Evolutionary conservation across 768 basidiomycete species (phyloP).

Genomic region (Rhodotorula kratochvilovae): DNA sequence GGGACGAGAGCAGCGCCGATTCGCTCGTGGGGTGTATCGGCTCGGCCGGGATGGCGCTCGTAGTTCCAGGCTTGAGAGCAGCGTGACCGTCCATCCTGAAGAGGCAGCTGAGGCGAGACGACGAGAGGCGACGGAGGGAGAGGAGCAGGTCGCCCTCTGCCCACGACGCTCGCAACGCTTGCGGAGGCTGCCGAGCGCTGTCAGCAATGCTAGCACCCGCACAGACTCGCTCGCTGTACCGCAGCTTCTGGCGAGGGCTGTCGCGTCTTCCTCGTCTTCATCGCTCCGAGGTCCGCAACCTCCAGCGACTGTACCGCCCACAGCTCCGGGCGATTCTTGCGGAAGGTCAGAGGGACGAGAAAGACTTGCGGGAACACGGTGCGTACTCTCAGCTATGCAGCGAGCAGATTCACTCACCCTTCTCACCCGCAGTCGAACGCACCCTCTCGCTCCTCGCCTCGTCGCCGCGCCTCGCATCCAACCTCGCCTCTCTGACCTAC

Average conservation of each 20-base stretch:
- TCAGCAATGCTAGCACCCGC: not conserved
- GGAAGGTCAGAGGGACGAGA: too few relatives aligned
- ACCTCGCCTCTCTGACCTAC: slow-evolving; percentile 23
- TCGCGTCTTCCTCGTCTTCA: not conserved
- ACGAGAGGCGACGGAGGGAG: too few relatives aligned
- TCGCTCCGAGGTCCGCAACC: not conserved
- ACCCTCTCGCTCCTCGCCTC: slow-evolving; percentile 14
- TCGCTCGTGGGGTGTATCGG: not conserved
- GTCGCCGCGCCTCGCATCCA: not conserved
- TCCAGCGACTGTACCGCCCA: not conserved
- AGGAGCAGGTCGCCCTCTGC: not conserved
- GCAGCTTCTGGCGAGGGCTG: not conserved
- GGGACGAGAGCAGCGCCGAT: not conserved
- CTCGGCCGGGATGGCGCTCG: not conserved
- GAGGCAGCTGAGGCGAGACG: too few relatives aligned
- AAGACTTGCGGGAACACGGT: not conserved
- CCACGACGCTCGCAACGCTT: not conserved
- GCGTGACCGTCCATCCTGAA: too few relatives aligned
- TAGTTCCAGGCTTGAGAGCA: not conserved
- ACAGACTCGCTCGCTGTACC: not conserved
- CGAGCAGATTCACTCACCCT: not conserved
- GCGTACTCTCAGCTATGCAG: not conserved
- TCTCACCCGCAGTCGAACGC: not conserved
- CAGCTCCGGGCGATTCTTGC: not conserved
- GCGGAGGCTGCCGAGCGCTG: too few relatives aligned